A percentile compares a stretch with the other conserved stretches of the same genome.
These are phyloP conservation scores for Boletus subcaerulescens DNA, from an alignment of 768 basidiomycete species.

Conservation along the genomic window DNA sequence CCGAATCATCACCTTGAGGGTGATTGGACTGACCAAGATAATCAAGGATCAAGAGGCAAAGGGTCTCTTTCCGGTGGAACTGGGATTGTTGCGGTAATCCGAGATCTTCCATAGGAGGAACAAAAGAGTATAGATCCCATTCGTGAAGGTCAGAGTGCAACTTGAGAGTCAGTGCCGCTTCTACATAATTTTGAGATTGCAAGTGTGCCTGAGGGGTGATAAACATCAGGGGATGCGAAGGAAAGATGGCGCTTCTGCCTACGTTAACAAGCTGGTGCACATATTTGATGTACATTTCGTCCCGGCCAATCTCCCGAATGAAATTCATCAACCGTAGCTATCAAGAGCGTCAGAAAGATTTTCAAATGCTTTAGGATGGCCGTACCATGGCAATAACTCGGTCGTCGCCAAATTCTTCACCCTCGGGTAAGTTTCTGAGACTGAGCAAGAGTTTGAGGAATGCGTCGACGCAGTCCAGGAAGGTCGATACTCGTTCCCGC, in stretches of 20 bases:
- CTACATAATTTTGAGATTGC: slow-evolving; percentile 85
- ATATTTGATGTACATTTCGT: slow-evolving; percentile 95
- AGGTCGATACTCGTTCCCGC: slow-evolving; percentile 70
- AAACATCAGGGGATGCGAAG: slow-evolving; percentile 4
- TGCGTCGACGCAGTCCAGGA: slow-evolving; percentile 86
- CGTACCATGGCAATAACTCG: slow-evolving; percentile 85
- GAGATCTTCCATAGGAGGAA: slow-evolving; percentile 86
- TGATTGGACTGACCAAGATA: slow-evolving; percentile 63
- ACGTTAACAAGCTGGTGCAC: slow-evolving; percentile 93
- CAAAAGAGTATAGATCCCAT: slow-evolving; percentile 81
- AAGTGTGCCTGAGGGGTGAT: slow-evolving; percentile 66
- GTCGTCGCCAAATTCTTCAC: slow-evolving; percentile 93
- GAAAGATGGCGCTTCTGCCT: slow-evolving; percentile 22
- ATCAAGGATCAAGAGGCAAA: slow-evolving; percentile 89
- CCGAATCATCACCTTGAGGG: neutral
- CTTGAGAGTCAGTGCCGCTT: slow-evolving; percentile 91
- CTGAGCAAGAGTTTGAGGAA: slow-evolving; percentile 90
- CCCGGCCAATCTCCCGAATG: slow-evolving; percentile 84
- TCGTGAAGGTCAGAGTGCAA: slow-evolving; percentile 90
- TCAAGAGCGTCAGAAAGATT: slow-evolving; percentile 7
- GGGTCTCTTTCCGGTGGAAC: slow-evolving; percentile 91
- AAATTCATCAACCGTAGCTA: slow-evolving; percentile 91
- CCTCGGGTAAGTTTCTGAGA: slow-evolving; percentile 85
- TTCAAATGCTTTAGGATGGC: neutral
- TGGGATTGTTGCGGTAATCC: slow-evolving; percentile 89